Evolutionary conservation across 2,329 filamentous ascomycete species (phyloP).

Genomic region (Akanthomyces lecanii): DNA sequence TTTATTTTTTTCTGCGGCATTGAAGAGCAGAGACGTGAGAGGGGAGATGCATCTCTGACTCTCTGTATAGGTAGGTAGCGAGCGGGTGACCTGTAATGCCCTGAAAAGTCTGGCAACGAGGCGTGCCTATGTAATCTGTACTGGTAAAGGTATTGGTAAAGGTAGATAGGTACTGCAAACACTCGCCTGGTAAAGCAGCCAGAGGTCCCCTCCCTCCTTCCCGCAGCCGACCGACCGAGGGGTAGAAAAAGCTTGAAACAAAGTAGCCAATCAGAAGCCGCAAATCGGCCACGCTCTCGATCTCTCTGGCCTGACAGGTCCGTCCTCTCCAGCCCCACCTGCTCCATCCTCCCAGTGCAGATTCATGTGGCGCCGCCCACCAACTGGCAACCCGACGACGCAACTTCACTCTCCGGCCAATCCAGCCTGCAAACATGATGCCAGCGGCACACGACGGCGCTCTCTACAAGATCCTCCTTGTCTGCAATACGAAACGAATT

Average conservation of each 20-base stretch:
- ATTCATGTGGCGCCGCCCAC: neutral
- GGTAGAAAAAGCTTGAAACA: slow-evolving; percentile 2
- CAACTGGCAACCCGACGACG: neutral
- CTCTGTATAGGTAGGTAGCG: too few relatives aligned
- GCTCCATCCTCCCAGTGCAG: neutral
- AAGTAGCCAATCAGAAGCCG: slow-evolving; percentile 12
- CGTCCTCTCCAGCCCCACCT: neutral
- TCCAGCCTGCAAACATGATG: neutral
- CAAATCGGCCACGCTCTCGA: slow-evolving; percentile 14
- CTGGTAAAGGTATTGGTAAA: too few relatives aligned
- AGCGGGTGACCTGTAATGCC: too few relatives aligned
- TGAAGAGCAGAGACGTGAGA: too few relatives aligned
- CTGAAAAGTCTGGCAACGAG: too few relatives aligned
- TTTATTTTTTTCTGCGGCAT: too few relatives aligned
- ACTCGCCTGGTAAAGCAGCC: neutral
- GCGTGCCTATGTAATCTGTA: too few relatives aligned
- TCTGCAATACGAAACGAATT: neutral
- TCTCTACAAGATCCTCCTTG: neutral
- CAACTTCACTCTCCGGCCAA: neutral
- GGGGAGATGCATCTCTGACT: too few relatives aligned
- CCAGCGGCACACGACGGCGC: neutral
- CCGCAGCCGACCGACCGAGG: neutral
- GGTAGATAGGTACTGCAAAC: too few relatives aligned
- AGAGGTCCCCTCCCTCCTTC: neutral
- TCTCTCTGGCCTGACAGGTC: slow-evolving; percentile 10